These are phyloP conservation scores for Flaveria ramosissima DNA, from an alignment of 129 eudicot genomes.

Conservation along the genomic window DNA sequence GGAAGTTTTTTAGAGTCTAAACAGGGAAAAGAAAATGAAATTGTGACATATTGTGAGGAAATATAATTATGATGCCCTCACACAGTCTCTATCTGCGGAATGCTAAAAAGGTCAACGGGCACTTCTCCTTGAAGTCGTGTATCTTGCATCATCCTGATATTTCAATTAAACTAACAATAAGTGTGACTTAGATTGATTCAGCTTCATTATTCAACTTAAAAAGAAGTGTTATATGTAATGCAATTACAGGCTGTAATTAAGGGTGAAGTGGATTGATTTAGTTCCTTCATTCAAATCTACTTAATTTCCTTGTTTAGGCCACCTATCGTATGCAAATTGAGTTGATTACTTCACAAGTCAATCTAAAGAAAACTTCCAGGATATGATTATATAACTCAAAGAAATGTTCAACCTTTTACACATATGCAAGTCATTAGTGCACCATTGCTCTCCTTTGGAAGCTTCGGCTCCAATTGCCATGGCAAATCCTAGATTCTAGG, in stretches of 20 bases:
- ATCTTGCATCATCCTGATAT: conserved; percentile 57
- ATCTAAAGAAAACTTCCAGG: not conserved
- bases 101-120: conserved; percentile 55
- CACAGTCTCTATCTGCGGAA: conserved; percentile 64
- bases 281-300: no score
- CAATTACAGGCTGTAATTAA: not conserved
- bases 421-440: not conserved
- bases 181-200: conserved; percentile 3
- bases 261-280: not conserved
- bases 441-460: not conserved
- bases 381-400: not conserved
- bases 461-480: no score
- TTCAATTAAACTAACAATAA: conserved; percentile 15
- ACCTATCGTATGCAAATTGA: not conserved
- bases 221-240: not conserved
- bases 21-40: conserved; percentile 6
- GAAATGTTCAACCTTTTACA: not conserved
- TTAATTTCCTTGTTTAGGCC: no score
- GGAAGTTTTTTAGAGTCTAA: not conserved
- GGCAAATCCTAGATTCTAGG: no score
- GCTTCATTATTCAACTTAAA: not conserved
- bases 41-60: not conserved
- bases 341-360: not conserved
- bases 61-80: conserved; percentile 37
- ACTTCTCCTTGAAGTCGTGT: conserved; percentile 54